Conservation (phyloP, 805 yeast genomes). For the Jamesozyma hellenica region DNA sequence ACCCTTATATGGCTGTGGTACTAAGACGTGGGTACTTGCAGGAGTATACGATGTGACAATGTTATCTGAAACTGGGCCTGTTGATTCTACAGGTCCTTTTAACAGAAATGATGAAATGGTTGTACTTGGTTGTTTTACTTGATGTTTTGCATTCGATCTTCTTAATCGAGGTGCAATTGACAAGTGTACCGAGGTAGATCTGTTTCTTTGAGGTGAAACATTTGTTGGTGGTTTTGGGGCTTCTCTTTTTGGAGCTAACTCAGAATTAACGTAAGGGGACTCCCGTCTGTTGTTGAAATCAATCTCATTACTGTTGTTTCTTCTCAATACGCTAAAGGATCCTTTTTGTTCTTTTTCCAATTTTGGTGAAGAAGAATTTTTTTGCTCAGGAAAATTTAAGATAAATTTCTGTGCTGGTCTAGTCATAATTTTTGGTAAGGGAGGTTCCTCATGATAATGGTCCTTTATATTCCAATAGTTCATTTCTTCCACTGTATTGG, state of each 20-base stretch:
- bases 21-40: conserved; percentile 34
- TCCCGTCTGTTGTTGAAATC: conserved; percentile 72
- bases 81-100: conserved; percentile 5
- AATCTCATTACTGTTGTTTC: conserved; percentile 56
- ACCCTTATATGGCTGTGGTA: conserved; percentile 36
- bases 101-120: conserved; percentile 13
- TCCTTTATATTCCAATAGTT: conserved; percentile 27
- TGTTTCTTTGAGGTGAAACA: conserved; percentile 16
- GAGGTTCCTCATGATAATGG: conserved; percentile 7
- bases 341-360: conserved; percentile 22
- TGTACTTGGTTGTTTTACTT: conserved; percentile 2
- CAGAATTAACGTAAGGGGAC: conserved; percentile 56
- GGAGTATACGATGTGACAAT: conserved; percentile 33
- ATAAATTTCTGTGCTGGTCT: conserved; percentile 4
- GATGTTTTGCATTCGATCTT: conserved; percentile 10
- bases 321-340: conserved; percentile 58
- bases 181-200: conserved; percentile 9
- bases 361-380: background rate
- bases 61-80: conserved; percentile 12
- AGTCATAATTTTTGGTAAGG: conserved; percentile 8
- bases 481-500: conserved; percentile 13
- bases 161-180: conserved; percentile 10
- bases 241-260: conserved; percentile 56
- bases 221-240: conserved; percentile 60
- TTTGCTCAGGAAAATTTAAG: conserved; percentile 3